Conservation (phyloP, 2,329 filamentous ascomycete species). For the Botrytis medusae region DNA sequence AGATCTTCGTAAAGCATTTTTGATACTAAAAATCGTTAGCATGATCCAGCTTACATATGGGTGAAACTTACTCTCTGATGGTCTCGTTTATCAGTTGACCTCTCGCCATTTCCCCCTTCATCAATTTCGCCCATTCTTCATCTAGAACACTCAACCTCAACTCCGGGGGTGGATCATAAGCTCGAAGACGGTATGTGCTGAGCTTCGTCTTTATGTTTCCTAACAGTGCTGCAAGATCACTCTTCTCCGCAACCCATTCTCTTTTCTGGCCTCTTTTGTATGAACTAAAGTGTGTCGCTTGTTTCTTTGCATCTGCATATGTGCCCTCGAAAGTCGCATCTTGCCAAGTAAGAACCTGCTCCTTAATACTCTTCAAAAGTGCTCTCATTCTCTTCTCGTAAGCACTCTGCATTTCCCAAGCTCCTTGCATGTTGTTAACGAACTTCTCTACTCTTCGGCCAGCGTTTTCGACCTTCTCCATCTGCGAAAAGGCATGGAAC, state of each 20-base stretch:
- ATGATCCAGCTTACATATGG: background rate
- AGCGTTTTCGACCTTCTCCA: constrained; percentile 98
- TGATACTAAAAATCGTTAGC: constrained; percentile 61
- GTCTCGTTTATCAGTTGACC: constrained; percentile 97
- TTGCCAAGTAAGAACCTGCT: constrained; percentile 75
- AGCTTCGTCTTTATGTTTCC: constrained; percentile 99
- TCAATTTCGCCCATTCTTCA: constrained; percentile 74
- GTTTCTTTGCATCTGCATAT: constrained; percentile 87
- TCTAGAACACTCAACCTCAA: constrained; percentile 82
- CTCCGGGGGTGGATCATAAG: constrained; percentile 86
- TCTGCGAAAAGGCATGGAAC: constrained; percentile 99
- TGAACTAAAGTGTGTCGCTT: constrained; percentile 75
- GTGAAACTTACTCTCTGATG: constrained; percentile 74
- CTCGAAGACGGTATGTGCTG: constrained; percentile 85
- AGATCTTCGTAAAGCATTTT: constrained; percentile 85
- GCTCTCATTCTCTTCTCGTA: constrained; percentile 90
- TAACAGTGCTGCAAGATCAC: constrained; percentile 84
- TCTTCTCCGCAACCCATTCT: constrained; percentile 97
- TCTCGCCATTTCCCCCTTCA: constrained; percentile 80
- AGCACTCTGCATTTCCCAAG: constrained; percentile 98
- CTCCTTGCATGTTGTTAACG: constrained; percentile 96
- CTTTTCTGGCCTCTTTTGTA: constrained; percentile 92
- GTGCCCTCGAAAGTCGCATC: constrained; percentile 83
- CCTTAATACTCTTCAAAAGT: constrained; percentile 71
- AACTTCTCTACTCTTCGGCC: constrained; percentile 97